Conservation (phyloP, 768 basidiomycete species). For the Chalciporus chontae region DNA sequence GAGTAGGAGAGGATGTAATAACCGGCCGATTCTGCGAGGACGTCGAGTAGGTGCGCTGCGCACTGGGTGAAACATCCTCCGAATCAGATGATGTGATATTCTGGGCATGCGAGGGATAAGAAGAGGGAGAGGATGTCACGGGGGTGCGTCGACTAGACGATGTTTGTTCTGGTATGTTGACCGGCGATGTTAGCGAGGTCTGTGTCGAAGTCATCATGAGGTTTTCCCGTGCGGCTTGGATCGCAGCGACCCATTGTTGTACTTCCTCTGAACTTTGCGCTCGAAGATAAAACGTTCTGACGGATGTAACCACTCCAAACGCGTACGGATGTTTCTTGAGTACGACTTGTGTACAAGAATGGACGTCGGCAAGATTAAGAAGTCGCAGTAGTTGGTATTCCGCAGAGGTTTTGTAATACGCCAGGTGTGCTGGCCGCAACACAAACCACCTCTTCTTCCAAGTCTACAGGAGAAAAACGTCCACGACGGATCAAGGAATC, state of each 20-base stretch:
- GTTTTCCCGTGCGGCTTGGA: conserved; percentile 71
- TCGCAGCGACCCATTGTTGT: conserved; percentile 76
- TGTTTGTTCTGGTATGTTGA: conserved; percentile 44
- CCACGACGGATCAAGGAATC: not conserved
- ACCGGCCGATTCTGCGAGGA: conserved; percentile 44
- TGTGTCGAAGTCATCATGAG: conserved; percentile 62
- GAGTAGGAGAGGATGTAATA: conserved; percentile 44
- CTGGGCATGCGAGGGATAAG: conserved; percentile 38
- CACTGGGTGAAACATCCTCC: conserved; percentile 60
- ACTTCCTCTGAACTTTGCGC: conserved; percentile 71
- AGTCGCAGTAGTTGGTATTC: conserved; percentile 92
- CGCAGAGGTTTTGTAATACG: conserved; percentile 94
- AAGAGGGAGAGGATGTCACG: conserved; percentile 49
- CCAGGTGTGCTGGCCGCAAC: conserved; percentile 83
- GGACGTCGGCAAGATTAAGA: conserved; percentile 82
- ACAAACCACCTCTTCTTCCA: conserved; percentile 99
- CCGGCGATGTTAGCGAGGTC: conserved; percentile 49
- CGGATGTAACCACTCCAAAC: conserved; percentile 88
- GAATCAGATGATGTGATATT: conserved; percentile 75
- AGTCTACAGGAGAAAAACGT: conserved; percentile 47
- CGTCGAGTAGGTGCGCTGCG: conserved; percentile 39
- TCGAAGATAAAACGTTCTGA: conserved; percentile 88
- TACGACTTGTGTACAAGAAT: conserved; percentile 81
- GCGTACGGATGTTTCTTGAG: conserved; percentile 88
- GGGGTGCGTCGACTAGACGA: conserved; percentile 31